phyloP scores from a whole-genome alignment of 176 grass and related monocot genomes.

The Panicum miliaceum region DNA sequence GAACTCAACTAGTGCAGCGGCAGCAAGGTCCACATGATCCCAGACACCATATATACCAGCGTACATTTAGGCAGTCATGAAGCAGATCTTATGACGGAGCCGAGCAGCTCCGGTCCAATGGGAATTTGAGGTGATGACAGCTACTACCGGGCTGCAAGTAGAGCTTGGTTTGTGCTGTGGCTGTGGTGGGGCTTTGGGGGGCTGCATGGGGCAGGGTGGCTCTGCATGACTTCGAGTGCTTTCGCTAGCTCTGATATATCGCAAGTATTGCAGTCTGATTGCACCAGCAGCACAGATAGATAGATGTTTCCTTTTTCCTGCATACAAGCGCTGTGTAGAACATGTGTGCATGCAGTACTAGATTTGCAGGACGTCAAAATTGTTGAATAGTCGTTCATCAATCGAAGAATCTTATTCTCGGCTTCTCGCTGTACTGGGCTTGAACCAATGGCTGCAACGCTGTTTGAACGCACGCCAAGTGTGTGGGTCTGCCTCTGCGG shows the following conservation, averaged over 20 bases:
- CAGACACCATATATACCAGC: background rate
- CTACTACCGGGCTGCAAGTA: background rate
- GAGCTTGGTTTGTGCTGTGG: background rate
- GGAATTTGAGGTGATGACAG: background rate
- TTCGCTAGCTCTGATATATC: background rate
- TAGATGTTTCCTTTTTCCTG: no score
- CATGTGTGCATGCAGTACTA: no score
- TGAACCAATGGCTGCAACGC: no score
- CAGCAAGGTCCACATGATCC: conserved; percentile 15
- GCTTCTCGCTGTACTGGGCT: background rate
- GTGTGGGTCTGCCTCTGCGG: no score
- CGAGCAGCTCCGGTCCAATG: background rate
- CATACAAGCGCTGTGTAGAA: no score
- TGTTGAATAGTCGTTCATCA: no score
- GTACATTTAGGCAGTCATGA: background rate
- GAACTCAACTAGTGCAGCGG: background rate
- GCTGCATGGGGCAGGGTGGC: no score
- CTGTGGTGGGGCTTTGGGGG: no score
- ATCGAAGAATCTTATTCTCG: background rate
- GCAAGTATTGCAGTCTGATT: background rate
- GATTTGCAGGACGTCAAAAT: no score
- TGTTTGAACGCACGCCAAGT: no score
- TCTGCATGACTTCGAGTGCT: no score
- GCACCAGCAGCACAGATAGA: background rate
- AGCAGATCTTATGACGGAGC: background rate